Base-by-base conservation (phyloP, 208 protist genomes). In the Leishmania guyanensis region DNA sequence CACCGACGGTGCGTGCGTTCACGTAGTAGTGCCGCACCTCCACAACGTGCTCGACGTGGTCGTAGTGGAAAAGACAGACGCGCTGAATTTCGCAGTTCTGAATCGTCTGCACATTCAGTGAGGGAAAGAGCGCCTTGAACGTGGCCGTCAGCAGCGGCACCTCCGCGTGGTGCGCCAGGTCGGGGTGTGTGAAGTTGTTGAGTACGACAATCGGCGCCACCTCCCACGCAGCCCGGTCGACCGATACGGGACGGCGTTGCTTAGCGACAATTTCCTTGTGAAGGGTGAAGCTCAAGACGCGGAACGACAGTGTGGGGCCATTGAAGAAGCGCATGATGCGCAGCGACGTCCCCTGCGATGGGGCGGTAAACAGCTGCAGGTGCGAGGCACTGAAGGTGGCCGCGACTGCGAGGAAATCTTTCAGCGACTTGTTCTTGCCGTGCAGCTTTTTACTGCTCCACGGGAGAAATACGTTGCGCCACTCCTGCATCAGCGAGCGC, bases 21-120 rank as follows among this genome's bases (percentile, higher is more conserved):
- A 97, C 84, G 88, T 90, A 96, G 82, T 97, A 98, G 86, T 98
- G 96, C 0, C 96, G 94, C 75, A 96, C 89, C 87, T 98, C 96
- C 33, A 98, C 88, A 14, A 96, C 74, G 72, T 96, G 90, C 66
- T 95, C 89, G 9, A 91, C 83, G 82, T 95, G 89, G 88, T 98
- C 93, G 87, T 96, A 97, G 89, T 97, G 93, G 77, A 97, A 93
- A 33, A 97, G 89, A 43, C 90, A 93, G 46, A 98, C 79, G 66
- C 94, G 93, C 84, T 96, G 96, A 60, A 97, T 94, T 39, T 95
- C 90, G 39, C 88, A 83, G 79, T 88, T 95, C 58, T 97, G 91
- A 36, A 96, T 89, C 8, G 89, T 86, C 72, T 97, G 91, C 74
- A 97, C 89, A 83, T 96, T 96, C 16, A 96, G 72, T 16, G 89